Evolutionary conservation across 768 basidiomycete species (phyloP).

Genomic region (Dacryopinax primogenitus): DNA sequence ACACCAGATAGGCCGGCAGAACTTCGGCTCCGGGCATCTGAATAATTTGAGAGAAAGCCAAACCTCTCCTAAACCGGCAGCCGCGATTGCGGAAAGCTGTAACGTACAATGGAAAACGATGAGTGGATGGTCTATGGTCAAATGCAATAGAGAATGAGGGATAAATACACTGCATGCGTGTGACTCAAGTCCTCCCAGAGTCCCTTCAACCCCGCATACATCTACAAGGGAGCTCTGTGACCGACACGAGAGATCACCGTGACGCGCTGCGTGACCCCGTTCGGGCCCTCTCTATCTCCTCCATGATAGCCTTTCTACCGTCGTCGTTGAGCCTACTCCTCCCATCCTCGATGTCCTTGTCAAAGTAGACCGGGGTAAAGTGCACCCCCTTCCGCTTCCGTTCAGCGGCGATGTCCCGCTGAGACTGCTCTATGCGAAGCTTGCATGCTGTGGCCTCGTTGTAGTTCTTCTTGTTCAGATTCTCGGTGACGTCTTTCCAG

Average conservation of each 20-base stretch:
- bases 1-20: too few species aligned
- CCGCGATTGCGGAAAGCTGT: too few species aligned
- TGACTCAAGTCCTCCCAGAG: too few species aligned
- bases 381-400: conserved; percentile 64
- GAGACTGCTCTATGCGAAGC: conserved; percentile 80
- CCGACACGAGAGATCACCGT: too few species aligned
- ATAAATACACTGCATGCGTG: neutral
- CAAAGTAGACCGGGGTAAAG: conserved; percentile 71
- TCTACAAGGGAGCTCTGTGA: too few species aligned
- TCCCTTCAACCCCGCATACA: too few species aligned
- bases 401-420: conserved; percentile 79
- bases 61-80: too few species aligned
- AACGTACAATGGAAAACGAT: too few species aligned
- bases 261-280: neutral
- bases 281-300: conserved; percentile 33
- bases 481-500: conserved; percentile 73
- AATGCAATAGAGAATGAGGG: neutral
- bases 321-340: conserved; percentile 52
- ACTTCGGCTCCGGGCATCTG: too few species aligned
- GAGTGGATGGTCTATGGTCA: too few species aligned
- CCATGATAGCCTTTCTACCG: conserved; percentile 59
- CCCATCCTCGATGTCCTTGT: conserved; percentile 52
- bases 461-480: conserved; percentile 71
- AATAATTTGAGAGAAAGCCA: too few species aligned
- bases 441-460: conserved; percentile 86